Percentiles rank a stretch among this genome's conserved stretches.
Conservation (phyloP, 179 eudicot species). For the Silene coronaria region DNA sequence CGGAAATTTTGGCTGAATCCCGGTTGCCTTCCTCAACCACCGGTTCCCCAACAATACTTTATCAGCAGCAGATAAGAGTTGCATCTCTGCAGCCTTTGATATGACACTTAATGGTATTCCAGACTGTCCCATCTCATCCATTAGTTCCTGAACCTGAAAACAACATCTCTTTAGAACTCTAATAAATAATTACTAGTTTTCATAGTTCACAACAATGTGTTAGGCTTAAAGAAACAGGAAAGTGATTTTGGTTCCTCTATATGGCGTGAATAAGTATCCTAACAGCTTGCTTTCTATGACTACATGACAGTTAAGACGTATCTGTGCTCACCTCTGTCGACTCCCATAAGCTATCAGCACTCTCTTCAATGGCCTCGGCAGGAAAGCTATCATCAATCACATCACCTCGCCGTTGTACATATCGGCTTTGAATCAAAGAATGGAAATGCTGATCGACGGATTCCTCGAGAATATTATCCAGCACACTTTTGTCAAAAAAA, state of each 20-base stretch:
- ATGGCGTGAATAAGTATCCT: not conserved
- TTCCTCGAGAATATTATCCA: slow-evolving; percentile 89
- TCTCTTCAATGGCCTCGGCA: slow-evolving; percentile 66
- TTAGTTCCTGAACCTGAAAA: slow-evolving; percentile 67
- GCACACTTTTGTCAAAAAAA: slow-evolving; percentile 76
- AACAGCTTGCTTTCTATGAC: not conserved
- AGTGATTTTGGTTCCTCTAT: not conserved
- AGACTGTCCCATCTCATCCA: slow-evolving; percentile 74
- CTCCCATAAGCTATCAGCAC: slow-evolving; percentile 68
- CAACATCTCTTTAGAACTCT: slow-evolving; percentile 12
- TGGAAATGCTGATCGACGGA: slow-evolving; percentile 86
- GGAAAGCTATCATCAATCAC: slow-evolving; percentile 63
- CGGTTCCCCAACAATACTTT: slow-evolving; percentile 78
- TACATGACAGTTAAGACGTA: not conserved
- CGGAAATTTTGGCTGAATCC: slow-evolving; percentile 91
- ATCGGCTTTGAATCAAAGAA: slow-evolving; percentile 67
- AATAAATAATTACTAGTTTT: not conserved
- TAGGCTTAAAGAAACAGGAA: not conserved
- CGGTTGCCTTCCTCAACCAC: slow-evolving; percentile 86
- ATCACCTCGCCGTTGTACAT: slow-evolving; percentile 62
- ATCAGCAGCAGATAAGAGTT: slow-evolving; percentile 69
- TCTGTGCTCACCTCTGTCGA: slow-evolving; percentile 71
- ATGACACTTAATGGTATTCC: slow-evolving; percentile 74
- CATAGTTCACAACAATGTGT: not conserved
- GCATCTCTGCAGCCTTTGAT: slow-evolving; percentile 83